A percentile compares a stretch with the other conserved stretches of the same genome.
These are phyloP conservation scores for Misopates orontium DNA, from an alignment of 257 asterid genomes.

Conservation along the genomic window DNA sequence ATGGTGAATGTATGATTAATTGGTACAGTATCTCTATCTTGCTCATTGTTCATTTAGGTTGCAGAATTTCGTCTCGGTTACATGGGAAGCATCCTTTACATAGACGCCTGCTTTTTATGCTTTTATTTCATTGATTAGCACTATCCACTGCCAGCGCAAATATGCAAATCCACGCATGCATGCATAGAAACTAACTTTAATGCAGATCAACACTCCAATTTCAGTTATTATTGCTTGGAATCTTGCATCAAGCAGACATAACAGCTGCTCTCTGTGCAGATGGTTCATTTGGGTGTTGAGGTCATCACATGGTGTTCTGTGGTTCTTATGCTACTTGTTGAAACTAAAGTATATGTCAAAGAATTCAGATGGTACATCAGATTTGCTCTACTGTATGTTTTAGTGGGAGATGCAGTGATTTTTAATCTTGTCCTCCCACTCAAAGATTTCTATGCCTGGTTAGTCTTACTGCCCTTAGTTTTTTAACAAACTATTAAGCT, in stretches of 20 bases:
- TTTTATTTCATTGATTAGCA: background rate
- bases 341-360: conserved; percentile 64
- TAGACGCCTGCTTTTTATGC: background rate
- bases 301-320: conserved; percentile 71
- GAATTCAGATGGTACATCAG: conserved; percentile 88
- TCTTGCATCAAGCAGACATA: conserved; percentile 6
- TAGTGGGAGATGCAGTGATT: conserved; percentile 76
- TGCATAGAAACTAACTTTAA: background rate
- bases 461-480: conserved; percentile 25
- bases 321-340: conserved; percentile 59
- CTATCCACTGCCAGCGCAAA: background rate
- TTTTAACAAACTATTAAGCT: conserved; percentile 7
- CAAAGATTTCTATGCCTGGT: conserved; percentile 57
- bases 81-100: background rate
- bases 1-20: background rate
- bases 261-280: conserved; percentile 43
- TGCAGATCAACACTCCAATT: background rate
- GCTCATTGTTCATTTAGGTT: background rate
- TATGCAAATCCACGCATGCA: background rate
- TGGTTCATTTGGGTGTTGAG: conserved; percentile 58
- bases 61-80: background rate
- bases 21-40: background rate
- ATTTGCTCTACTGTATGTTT: conserved; percentile 64
- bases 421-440: conserved; percentile 51
- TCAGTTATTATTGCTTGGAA: conserved; percentile 1